Percentiles rank a stretch among this genome's conserved stretches.
Conservation (phyloP, 352 stramenopile species). For the Globisporangium alternatum region DNA sequence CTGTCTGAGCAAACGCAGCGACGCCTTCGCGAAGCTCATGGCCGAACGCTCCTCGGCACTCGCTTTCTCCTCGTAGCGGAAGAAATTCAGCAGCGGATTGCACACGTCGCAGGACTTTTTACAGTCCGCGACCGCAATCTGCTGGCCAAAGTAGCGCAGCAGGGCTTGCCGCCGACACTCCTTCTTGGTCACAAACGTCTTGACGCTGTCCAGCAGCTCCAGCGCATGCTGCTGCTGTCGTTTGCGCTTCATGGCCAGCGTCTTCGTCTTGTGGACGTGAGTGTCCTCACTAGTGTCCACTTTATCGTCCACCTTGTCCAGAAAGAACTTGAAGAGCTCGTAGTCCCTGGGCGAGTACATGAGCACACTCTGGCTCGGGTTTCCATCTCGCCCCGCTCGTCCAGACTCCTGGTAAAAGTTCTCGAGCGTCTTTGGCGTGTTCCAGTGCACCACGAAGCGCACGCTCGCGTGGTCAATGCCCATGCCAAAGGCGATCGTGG, state of each 20-base stretch:
- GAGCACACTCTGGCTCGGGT: constrained; percentile 80
- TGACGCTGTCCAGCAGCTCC: constrained; percentile 34
- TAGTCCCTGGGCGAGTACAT: constrained; percentile 67
- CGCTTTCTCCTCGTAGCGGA: constrained; percentile 43
- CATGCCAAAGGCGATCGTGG: constrained; percentile 93
- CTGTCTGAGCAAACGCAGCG: constrained; percentile 1
- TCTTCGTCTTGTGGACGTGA: constrained; percentile 5
- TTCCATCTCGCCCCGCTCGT: constrained; percentile 91
- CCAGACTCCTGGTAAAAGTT: constrained; percentile 97
- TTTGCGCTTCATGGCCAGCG: constrained; percentile 8
- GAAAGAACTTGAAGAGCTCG: constrained; percentile 43
- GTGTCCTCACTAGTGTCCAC: no score
- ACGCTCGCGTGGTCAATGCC: constrained; percentile 91
- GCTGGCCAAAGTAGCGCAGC: constrained; percentile 55
- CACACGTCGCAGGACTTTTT: constrained; percentile 53
- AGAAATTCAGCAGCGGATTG: constrained; percentile 50
- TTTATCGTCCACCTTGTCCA: constrained; percentile 27
- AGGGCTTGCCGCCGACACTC: constrained; percentile 51
- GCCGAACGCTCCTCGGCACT: constrained; percentile 16
- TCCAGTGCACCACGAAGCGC: constrained; percentile 90
- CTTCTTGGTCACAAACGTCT: constrained; percentile 43
- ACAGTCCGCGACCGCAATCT: constrained; percentile 43
- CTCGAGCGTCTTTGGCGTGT: constrained; percentile 88
- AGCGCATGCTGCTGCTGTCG: constrained; percentile 24
- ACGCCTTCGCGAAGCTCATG: constrained; percentile 14